Base-by-base conservation (phyloP, 2,329 filamentous ascomycete genomes). In the Monilinia fructicola region DNA sequence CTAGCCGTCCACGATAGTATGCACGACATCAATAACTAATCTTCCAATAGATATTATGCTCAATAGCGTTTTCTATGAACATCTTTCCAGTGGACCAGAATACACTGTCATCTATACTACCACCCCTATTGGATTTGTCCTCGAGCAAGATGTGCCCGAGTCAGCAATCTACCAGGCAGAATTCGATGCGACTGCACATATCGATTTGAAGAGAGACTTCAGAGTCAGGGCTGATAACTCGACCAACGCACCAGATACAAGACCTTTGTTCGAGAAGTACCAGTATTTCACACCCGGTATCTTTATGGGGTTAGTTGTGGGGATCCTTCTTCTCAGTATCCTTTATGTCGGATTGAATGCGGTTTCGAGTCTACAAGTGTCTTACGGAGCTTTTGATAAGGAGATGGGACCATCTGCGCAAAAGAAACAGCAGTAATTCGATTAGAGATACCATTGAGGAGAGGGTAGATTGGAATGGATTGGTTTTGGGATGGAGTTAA, bases 371-470 rank as follows among this genome's bases (percentile, higher is more conserved):
- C 83, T 99, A 23, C 84, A 97, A 77, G 92, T 98, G 40, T 91
- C 92, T 0, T 98, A 98, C 78, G 92, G 91, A 70, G 93, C 95
- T 1, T 99, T 98, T 77, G 94, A 96, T 77, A 97, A 97, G 83
- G 94, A 97, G 73, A 96, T 92, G 83, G 92, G 93, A 0, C 91
- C 92, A n/a, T 83, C 87, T 48, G 90, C 90, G 42, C 91, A 96
- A 79, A 96, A 93, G 86, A 96, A 92, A 81, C 84, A 89, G 79
- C 84, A 83, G 73, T 79, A 78, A 58, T 65, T 3, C 7, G 18
- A 12, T 42, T 9, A 4, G 35, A 31, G 4, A 52, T 26, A 52
- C 14, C 12, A 60, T 23, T 2, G 44, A 11, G n/a, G 16, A 65
- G 54, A 40, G 6, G 63, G 6, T 40, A 26, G 44, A 46, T 48